A percentile compares a stretch with the other conserved stretches of the same genome.
phyloP scores from a whole-genome alignment of 2,329 filamentous ascomycete genomes.

The Sordariomycetes sp. region DNA sequence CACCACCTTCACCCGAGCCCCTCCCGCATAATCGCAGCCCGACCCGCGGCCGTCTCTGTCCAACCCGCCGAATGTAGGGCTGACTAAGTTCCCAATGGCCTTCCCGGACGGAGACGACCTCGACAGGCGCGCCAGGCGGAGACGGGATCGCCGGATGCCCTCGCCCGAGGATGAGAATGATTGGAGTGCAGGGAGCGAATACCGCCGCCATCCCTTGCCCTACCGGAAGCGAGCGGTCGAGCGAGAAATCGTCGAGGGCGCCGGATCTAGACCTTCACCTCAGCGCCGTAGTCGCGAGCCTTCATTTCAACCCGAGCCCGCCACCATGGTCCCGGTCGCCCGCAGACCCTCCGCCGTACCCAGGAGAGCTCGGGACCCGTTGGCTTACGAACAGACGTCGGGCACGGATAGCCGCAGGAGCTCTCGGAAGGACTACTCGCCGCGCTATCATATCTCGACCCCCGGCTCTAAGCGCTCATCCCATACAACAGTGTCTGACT shows the following conservation, averaged over 20 bases:
- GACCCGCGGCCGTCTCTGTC: not conserved
- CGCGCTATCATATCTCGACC: conserved; percentile 24
- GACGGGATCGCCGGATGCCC: conserved; percentile 6
- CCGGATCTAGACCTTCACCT: conserved; percentile 18
- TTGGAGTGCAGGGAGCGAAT: conserved; percentile 17
- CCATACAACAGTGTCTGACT: conserved; percentile 23
- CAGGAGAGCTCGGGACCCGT: not conserved
- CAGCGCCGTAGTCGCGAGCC: conserved; percentile 11
- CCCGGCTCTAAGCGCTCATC: conserved; percentile 22
- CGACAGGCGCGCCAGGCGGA: conserved; percentile 8
- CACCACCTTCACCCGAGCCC: not conserved
- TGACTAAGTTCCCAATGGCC: conserved; percentile 9
- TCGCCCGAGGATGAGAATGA: conserved; percentile 17
- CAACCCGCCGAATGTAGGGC: conserved; percentile 5
- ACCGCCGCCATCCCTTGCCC: conserved; percentile 21
- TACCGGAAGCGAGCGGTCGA: conserved; percentile 15
- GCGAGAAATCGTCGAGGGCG: conserved; percentile 17
- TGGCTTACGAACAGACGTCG: conserved; percentile 10
- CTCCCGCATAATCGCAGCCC: not conserved
- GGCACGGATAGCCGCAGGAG: conserved; percentile 16
- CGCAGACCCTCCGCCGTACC: conserved; percentile 1
- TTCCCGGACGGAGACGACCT: conserved; percentile 10
- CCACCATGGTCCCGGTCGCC: conserved; percentile 2
- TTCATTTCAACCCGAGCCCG: conserved; percentile 2
- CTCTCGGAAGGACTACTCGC: conserved; percentile 18